Conservation (phyloP, 495 filamentous ascomycete genomes). For the Penicillium ucsense region DNA sequence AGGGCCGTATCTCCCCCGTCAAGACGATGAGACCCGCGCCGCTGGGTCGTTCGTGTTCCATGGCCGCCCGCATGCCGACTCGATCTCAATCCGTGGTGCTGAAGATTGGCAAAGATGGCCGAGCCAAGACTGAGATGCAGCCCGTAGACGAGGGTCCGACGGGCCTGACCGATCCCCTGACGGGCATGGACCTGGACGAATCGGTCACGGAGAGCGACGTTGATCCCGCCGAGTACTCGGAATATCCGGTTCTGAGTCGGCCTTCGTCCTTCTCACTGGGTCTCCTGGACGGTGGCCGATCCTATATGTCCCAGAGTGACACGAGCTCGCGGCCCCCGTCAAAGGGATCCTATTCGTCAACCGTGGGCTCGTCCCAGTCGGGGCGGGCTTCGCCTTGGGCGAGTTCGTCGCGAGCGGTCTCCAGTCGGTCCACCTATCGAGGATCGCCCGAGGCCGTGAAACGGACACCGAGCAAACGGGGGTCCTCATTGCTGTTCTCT, state of each 20-base stretch:
- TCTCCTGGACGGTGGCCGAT: slow-evolving; percentile 42
- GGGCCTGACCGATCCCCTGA: slow-evolving; percentile 31
- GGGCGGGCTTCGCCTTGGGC: slow-evolving; percentile 36
- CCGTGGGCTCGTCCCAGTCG: slow-evolving; percentile 31
- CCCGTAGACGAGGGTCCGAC: slow-evolving; percentile 38
- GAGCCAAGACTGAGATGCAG: slow-evolving; percentile 62
- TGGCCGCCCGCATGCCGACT: slow-evolving; percentile 20
- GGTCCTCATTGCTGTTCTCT: slow-evolving; percentile 23
- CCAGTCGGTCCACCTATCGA: slow-evolving; percentile 19
- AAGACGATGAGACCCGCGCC: slow-evolving; percentile 25
- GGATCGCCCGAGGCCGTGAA: slow-evolving; percentile 27
- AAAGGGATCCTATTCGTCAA: slow-evolving; percentile 42
- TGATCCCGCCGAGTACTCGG: slow-evolving; percentile 54
- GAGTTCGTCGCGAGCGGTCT: slow-evolving; percentile 20
- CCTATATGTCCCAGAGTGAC: slow-evolving; percentile 42
- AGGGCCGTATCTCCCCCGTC: slow-evolving; percentile 31
- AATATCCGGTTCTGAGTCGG: slow-evolving; percentile 56
- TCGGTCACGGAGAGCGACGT: slow-evolving; percentile 40
- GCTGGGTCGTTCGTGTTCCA: slow-evolving; percentile 23
- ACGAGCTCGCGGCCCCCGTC: slow-evolving; percentile 43
- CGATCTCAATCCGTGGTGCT: slow-evolving; percentile 49
- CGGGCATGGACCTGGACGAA: slow-evolving; percentile 37
- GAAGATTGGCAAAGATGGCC: slow-evolving; percentile 60
- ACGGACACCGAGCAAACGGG: slow-evolving; percentile 26
- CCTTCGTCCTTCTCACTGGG: slow-evolving; percentile 55